Evolutionary conservation across 1,284 basidiomycete species (phyloP).

Genomic region (Papiliotrema terrestris): DNA sequence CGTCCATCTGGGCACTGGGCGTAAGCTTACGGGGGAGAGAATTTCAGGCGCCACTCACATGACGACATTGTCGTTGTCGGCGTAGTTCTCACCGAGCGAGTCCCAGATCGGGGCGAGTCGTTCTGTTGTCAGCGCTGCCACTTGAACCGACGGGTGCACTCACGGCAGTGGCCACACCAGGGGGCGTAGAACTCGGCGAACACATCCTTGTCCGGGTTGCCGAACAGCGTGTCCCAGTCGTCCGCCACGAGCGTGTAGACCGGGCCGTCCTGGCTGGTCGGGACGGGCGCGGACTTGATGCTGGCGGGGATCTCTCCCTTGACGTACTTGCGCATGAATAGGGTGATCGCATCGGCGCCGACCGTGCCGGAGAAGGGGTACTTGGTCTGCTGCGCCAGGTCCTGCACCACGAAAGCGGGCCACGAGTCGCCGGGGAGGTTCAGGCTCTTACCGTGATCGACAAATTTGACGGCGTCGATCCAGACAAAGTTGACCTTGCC

Average conservation of each 20-base stretch:
- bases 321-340: constrained; percentile 65
- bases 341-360: constrained; percentile 54
- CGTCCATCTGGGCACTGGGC: constrained; percentile 92
- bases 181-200: constrained; percentile 97
- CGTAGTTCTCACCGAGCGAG: constrained; percentile 80
- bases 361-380: constrained; percentile 69
- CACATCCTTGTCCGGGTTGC: constrained; percentile 87
- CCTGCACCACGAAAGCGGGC: constrained; percentile 93
- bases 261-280: constrained; percentile 73
- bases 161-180: constrained; percentile 63
- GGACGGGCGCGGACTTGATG: constrained; percentile 88
- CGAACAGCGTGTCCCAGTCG: constrained; percentile 81
- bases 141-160: constrained; percentile 10
- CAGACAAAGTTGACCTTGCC: constrained; percentile 94
- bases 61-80: constrained; percentile 70
- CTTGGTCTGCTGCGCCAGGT: constrained; percentile 78
- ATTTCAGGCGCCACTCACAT: constrained; percentile 59
- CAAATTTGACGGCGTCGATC: constrained; percentile 95
- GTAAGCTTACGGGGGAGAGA: constrained; percentile 3
- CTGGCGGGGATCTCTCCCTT: constrained; percentile 72
- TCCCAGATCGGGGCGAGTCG: constrained; percentile 93
- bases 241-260: constrained; percentile 85
- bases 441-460: constrained; percentile 91
- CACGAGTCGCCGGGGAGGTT: constrained; percentile 77
- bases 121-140: constrained; percentile 32